phyloP scores from a whole-genome alignment of 2,329 filamentous ascomycete species.

The Acarospora socialis region DNA sequence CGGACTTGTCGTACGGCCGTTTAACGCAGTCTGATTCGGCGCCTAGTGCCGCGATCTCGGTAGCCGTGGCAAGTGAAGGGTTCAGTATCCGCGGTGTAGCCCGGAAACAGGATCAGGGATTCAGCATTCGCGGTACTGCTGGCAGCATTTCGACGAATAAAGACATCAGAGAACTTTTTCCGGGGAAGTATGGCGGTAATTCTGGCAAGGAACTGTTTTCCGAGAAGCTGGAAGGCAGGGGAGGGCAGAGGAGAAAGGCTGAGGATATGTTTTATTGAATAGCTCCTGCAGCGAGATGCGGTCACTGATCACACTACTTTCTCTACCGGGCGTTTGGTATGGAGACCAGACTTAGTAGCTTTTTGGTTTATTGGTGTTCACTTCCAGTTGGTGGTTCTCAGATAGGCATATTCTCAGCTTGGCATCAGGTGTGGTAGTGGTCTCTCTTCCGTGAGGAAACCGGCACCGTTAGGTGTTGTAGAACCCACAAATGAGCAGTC shows the following conservation, averaged over 20 bases:
- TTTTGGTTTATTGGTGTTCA: too few relatives aligned
- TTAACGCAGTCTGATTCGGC: conserved; percentile 20
- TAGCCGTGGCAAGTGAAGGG: conserved; percentile 20
- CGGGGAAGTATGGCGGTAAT: conserved; percentile 43
- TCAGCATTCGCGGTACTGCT: conserved; percentile 27
- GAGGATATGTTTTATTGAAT: conserved; percentile 57
- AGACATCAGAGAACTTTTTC: conserved; percentile 53
- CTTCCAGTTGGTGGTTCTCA: too few relatives aligned
- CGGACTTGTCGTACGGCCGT: conserved; percentile 9
- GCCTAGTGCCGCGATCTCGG: conserved; percentile 19
- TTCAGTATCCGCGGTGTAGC: conserved; percentile 50
- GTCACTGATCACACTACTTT: too few relatives aligned
- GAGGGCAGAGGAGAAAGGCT: conserved; percentile 48
- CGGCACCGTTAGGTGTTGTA: too few relatives aligned
- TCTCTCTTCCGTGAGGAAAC: too few relatives aligned
- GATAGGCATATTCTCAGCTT: too few relatives aligned
- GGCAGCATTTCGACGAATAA: conserved; percentile 47
- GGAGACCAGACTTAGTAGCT: too few relatives aligned
- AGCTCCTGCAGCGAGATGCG: too few relatives aligned
- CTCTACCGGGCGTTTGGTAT: too few relatives aligned
- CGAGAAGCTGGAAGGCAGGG: conserved; percentile 43
- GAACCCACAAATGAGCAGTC: too few relatives aligned
- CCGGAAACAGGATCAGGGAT: conserved; percentile 27
- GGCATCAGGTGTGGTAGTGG: too few relatives aligned
- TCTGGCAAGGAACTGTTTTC: conserved; percentile 56